A percentile compares a stretch with the other conserved stretches of the same genome.
Evolutionary conservation across 192 early-diverging fungal species (phyloP).

Genomic region (Linderina pennispora): DNA sequence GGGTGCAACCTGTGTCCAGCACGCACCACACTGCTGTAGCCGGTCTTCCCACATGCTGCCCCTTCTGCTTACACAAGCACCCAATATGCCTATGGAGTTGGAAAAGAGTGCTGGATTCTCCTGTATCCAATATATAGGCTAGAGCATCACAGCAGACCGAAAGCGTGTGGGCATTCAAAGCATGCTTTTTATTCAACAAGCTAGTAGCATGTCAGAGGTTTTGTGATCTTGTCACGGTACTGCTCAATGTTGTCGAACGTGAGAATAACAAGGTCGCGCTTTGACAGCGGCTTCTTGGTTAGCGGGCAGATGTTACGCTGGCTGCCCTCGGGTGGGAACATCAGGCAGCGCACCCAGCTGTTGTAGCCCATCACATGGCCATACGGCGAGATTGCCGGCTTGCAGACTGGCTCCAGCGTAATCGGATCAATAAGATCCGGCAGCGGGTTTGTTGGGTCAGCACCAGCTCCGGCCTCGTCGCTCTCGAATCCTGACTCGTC

Average conservation of each 20-base stretch:
- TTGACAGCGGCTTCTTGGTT: constrained; percentile 88
- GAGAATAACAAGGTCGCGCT: constrained; percentile 79
- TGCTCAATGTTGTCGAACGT: constrained; percentile 78
- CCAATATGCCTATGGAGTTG: too few species aligned
- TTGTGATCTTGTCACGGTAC: constrained; percentile 64
- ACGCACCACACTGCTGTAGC: too few species aligned
- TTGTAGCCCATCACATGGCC: constrained; percentile 89
- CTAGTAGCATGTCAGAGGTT: too few species aligned
- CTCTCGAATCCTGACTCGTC: constrained; percentile 58
- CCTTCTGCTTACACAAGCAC: too few species aligned
- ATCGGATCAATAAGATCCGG: constrained; percentile 93
- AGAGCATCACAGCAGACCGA: too few species aligned
- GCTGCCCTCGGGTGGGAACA: constrained; percentile 59
- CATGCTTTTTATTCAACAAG: too few species aligned
- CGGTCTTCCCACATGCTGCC: too few species aligned
- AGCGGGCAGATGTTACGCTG: constrained; percentile 88
- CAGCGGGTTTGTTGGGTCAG: constrained; percentile 71
- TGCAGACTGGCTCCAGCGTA: constrained; percentile 81
- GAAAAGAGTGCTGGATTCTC: too few species aligned
- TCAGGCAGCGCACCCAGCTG: constrained; percentile 82
- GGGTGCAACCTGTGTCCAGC: too few species aligned
- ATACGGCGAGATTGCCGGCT: constrained; percentile 92
- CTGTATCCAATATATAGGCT: too few species aligned
- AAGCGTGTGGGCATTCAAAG: too few species aligned
- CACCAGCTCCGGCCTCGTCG: constrained; percentile 8